phyloP scores from a whole-genome alignment of 2,329 filamentous ascomycete species.

The Coniella vitis region DNA sequence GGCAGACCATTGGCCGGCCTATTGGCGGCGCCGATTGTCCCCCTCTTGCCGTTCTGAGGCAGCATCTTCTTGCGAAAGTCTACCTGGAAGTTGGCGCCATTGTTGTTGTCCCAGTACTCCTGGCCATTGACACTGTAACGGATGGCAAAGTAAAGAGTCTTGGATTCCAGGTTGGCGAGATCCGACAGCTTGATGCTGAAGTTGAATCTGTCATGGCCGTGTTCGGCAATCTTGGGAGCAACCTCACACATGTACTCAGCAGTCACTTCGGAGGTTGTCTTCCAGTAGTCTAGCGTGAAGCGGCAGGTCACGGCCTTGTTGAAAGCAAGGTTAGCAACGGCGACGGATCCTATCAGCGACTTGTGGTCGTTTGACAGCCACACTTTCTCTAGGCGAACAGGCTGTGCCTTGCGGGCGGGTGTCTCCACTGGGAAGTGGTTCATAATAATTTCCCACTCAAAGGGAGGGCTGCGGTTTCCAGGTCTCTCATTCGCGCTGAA shows the following conservation, averaged over 20 bases:
- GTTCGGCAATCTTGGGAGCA: constrained; percentile 52
- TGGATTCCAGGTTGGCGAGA: constrained; percentile 81
- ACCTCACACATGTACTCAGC: constrained; percentile 85
- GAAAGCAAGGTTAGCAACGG: constrained; percentile 83
- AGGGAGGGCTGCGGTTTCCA: constrained; percentile 40
- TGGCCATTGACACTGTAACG: constrained; percentile 77
- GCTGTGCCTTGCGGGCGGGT: constrained; percentile 53
- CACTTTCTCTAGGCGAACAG: constrained; percentile 77
- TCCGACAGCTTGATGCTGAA: constrained; percentile 93
- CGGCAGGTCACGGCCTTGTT: constrained; percentile 83
- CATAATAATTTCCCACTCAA: constrained; percentile 82
- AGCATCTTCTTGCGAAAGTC: constrained; percentile 81
- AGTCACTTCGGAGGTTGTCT: constrained; percentile 88
- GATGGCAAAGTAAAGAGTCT: constrained; percentile 88
- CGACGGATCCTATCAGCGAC: constrained; percentile 73
- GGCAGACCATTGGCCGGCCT: constrained; percentile 51
- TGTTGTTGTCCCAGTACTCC: constrained; percentile 96
- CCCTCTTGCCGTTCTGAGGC: constrained; percentile 51
- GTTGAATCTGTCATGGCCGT: constrained; percentile 79
- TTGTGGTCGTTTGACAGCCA: constrained; percentile 87
- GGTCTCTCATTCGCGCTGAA: constrained; percentile 55
- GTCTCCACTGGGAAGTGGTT: constrained; percentile 73
- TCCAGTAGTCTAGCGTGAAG: constrained; percentile 97
- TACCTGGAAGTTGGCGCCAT: constrained; percentile 79
- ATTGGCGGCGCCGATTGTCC: constrained; percentile 41